Base-by-base conservation (phyloP, 345 rosid species). In the Alliaria petiolata region DNA sequence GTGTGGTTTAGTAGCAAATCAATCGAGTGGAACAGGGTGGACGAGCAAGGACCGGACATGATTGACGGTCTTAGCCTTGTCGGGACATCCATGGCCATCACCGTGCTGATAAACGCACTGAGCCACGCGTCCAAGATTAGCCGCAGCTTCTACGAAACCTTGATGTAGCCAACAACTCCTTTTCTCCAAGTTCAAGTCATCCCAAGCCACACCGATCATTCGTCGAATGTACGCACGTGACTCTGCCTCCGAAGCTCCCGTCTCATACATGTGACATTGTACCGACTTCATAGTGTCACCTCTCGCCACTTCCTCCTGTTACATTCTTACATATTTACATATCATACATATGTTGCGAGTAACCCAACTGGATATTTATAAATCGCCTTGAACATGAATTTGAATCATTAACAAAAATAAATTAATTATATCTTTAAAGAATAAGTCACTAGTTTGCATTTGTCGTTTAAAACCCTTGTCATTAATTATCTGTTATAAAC, bases 231-330 rank as follows among this genome's bases (percentile, higher is more conserved):
- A 45, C 28, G 60, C 71, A 59, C 71, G 71, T 19, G 78, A 64
- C 67, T 46, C 69, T 59, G 59, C 71, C 26, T 78, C 78, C 0
- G 80, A 71, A 19, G 50, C 72, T 30, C 70, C 72, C 0, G 80
- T 82, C 61, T 82, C 81, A 5, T 61, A 43, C 85, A 80, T 79
- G 61, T 71, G 54, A 62, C 83, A 82, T 36, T 77, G 83, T 10
- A 83, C 62, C 7, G 81, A 72, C 47, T 83, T 80, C 6, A 65
- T 30, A 20, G 50, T 54, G 52, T 75, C 80, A 0, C 83, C 80
- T 80, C 82, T 71, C 8, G 56, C 66, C 39, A 78, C 0, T 28
- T 77, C 85, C 28, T 67, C 74, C 83, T 59, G 59, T n/a, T 8
- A 66, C 53, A 30, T 62, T 62, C 3, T 62, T 43, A 39, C 38